A percentile compares a stretch with the other conserved stretches of the same genome.
Conservation (phyloP, 352 stramenopile species). For the Pythium myriotylum region DNA sequence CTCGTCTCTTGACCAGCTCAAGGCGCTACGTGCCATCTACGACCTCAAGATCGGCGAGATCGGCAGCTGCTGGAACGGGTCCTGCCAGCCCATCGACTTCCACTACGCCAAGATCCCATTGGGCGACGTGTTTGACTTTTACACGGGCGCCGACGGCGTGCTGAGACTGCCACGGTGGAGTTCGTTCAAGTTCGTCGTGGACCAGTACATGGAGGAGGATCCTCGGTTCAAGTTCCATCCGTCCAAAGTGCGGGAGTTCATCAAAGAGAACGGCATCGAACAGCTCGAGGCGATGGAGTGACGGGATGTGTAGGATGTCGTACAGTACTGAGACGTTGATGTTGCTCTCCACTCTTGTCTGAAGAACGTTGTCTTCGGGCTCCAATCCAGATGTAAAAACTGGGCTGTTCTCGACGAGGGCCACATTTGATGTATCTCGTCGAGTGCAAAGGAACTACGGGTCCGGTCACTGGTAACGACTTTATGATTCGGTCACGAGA, state of each 20-base stretch:
- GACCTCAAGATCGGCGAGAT: constrained; percentile 8
- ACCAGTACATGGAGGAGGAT: constrained; percentile 26
- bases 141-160: constrained; percentile 18
- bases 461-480: too few relatives aligned
- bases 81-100: neutral
- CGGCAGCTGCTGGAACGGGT: constrained; percentile 1
- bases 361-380: too few relatives aligned
- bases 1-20: neutral
- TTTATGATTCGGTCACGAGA: too few relatives aligned
- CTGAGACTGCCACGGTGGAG: constrained; percentile 25
- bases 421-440: too few relatives aligned
- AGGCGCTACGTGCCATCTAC: neutral
- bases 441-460: too few relatives aligned
- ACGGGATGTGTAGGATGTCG: neutral
- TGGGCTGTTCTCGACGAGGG: too few relatives aligned
- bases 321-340: too few relatives aligned
- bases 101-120: constrained; percentile 5
- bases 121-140: constrained; percentile 30
- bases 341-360: too few relatives aligned
- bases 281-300: constrained; percentile 18
- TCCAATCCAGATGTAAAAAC: too few relatives aligned
- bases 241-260: constrained; percentile 23
- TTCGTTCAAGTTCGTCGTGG: constrained; percentile 24
- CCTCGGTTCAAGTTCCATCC: constrained; percentile 25
- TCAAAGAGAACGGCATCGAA: constrained; percentile 25